Evolutionary conservation across 495 filamentous ascomycete species (phyloP), one percentile per base, ranked within the genome.

Genomic region (Friedmanniomyces endolithicus): DNA sequence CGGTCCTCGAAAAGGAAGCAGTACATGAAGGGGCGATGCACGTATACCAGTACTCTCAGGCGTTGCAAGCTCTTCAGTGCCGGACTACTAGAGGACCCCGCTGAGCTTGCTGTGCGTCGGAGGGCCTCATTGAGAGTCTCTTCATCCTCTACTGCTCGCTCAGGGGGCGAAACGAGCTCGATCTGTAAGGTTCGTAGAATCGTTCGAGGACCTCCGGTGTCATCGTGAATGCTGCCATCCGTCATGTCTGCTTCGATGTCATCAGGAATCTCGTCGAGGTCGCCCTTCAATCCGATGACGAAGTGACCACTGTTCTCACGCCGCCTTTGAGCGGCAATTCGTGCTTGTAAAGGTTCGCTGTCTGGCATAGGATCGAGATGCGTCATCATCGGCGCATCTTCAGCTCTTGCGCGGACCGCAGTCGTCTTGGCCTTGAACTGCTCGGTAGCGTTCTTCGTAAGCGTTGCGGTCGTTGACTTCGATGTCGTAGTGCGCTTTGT

Each of bases 11-110:
- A 96, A 16, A 98, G 74, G 61, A 97, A 87, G 4, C 87, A 83
- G 67, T 88, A 95, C 52, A 95, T 84, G 69, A 97, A 96, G 2
- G 92, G 92, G 64, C 78, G 80, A 61, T 87, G 82, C 53, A 81
- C 71, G 59, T 85, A 85, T 45, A 94, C 78, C 2, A 94, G 78
- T 6, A 86, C 86, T 23, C 82, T 80, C 23, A 92, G 69, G 55
- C 78, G 75, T 46, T 77, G 67, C 22, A 51, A 39, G 6, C 51
- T 56, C 33, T 25, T 59, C n/a, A n/a, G 11, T 22, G 53, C 35
- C 11, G 29, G 20, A 24, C 8, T 27, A 11, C 23, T 23, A 1
- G 41, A 41, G 9, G 35, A n/a, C 20, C 11, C 52, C 7, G 7
- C 22, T 4, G 47, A 33, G 22, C 11, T 52, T 20, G 31, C 45